Evolutionary conservation across 139 green algal species (phyloP), one percentile per base, ranked within the genome.

Genomic region (Tetradesmus obliquus): DNA sequence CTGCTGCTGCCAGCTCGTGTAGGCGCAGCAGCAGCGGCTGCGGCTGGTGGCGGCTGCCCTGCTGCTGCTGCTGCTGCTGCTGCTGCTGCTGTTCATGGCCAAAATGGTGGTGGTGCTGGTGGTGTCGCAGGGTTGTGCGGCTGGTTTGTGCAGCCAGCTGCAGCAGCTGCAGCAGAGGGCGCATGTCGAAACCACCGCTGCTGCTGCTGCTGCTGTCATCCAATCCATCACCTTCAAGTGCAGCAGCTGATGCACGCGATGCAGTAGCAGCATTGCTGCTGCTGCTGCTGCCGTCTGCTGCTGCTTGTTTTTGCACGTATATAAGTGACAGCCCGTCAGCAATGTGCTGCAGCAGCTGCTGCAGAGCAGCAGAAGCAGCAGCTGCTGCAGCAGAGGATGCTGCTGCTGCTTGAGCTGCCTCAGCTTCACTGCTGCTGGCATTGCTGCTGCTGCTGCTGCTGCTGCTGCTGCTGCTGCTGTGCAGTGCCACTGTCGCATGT

Each of bases 121-220:
- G 51, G 58, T 79, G 55, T 45, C n/a, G 22, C 15, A 79, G 6
- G 3, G 12, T 88, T n/a, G 17, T 88, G 20, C 84, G 84, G 10
- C n/a, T 66, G 8, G 72, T 15, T 55, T 88, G 58, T 32, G 57
- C 57, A 45, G 57, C 84, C 22, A 88, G 54, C 57, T 88, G 84
- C 22, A 88, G 57, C 57, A 88, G 57, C 84, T 88, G 84, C 57
- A 88, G 22, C 84, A 88, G n/a, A 22, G 32, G 57, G 9, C 84
- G 57, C n/a, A 88, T 54, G 24, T 87, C 55, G 7, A n/a, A 20
- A 57, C 55, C 15, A 15, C 8, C 51, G 57, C n/a, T 72, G 58
- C 84, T 58, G 19, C 55, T 17, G 84, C 84, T 88, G 84, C 84
- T 79, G 54, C 19, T 71, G n/a, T 79, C 15, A 79, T 79, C 17